Evolutionary conservation across 2,329 filamentous ascomycete genomes (phyloP).

Genomic region (Neofusicoccum sp.): DNA sequence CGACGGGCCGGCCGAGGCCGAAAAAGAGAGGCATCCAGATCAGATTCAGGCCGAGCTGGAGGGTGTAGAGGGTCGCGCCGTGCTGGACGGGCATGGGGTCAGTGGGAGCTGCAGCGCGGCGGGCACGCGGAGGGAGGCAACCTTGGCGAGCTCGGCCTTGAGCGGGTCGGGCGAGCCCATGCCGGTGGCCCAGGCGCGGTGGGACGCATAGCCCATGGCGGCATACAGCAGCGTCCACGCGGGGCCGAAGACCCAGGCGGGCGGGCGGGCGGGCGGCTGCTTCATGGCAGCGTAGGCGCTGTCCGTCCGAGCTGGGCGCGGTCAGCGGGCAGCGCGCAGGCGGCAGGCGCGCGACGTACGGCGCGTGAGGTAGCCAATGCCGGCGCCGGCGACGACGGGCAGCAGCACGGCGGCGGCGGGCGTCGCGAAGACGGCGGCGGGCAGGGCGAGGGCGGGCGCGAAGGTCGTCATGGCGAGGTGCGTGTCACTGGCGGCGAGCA

Average conservation of each 20-base stretch:
- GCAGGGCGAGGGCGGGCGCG: conserved; percentile 74
- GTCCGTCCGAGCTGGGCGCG: conserved; percentile 54
- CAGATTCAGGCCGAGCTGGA: conserved; percentile 82
- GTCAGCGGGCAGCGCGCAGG: conserved; percentile 15
- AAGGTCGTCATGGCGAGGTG: conserved; percentile 68
- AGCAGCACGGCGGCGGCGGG: conserved; percentile 73
- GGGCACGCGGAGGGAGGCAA: conserved; percentile 20
- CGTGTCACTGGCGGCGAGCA: not conserved
- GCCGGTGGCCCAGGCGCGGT: conserved; percentile 69
- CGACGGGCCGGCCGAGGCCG: conserved; percentile 66
- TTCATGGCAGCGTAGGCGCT: conserved; percentile 64
- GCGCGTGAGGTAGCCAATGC: conserved; percentile 67
- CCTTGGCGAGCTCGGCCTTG: conserved; percentile 59
- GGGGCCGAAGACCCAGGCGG: conserved; percentile 58
- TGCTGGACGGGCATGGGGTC: conserved; percentile 33
- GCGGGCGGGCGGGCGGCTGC: conserved; percentile 61
- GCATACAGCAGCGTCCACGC: conserved; percentile 60
- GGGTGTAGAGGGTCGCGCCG: conserved; percentile 76
- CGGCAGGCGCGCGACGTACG: conserved; percentile 49
- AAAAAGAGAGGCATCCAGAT: conserved; percentile 95
- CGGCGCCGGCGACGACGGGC: conserved; percentile 69
- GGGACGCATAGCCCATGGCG: conserved; percentile 84
- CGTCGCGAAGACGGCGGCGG: conserved; percentile 67
- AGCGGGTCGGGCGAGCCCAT: conserved; percentile 51
- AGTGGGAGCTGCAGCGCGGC: not conserved